Conservation (phyloP, 2,329 filamentous ascomycete genomes). For the Hansfordia pulvinata region DNA sequence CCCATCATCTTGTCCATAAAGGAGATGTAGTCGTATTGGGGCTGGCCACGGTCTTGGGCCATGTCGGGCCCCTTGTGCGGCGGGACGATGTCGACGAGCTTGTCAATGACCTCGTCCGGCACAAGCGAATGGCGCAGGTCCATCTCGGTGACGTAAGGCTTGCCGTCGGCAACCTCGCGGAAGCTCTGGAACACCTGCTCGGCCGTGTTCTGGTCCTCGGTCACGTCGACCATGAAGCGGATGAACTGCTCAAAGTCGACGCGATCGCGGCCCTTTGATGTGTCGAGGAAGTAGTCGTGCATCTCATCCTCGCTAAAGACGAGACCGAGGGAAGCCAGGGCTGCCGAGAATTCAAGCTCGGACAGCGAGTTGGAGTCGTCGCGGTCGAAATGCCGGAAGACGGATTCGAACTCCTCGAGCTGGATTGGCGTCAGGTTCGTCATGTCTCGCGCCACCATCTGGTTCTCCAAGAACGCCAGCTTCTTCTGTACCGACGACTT, state of each 20-base stretch:
- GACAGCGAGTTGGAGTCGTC: conserved; percentile 81
- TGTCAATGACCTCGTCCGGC: conserved; percentile 92
- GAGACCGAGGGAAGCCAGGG: conserved; percentile 83
- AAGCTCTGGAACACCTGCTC: conserved; percentile 98
- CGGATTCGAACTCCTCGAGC: conserved; percentile 94
- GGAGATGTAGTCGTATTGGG: conserved; percentile 90
- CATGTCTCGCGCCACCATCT: conserved; percentile 97
- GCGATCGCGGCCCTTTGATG: conserved; percentile 62
- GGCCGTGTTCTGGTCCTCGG: conserved; percentile 95
- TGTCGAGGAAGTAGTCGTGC: conserved; percentile 86
- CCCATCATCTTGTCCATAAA: conserved; percentile 85
- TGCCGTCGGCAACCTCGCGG: conserved; percentile 92
- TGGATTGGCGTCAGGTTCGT: conserved; percentile 97
- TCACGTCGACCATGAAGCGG: conserved; percentile 97
- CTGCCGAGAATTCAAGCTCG: conserved; percentile 91
- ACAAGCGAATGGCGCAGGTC: conserved; percentile 90
- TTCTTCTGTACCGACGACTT: conserved; percentile 92
- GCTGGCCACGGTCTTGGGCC: conserved; percentile 67
- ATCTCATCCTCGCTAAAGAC: conserved; percentile 98
- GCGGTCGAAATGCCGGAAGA: conserved; percentile 95
- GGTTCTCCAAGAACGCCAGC: conserved; percentile 90
- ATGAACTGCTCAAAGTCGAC: conserved; percentile 99
- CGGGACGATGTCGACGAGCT: conserved; percentile 79
- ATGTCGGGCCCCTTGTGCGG: conserved; percentile 72
- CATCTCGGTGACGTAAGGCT: conserved; percentile 97